These are phyloP conservation scores for Microbotryum intermedium DNA, from an alignment of 1,284 basidiomycete species.

Conservation along the genomic window DNA sequence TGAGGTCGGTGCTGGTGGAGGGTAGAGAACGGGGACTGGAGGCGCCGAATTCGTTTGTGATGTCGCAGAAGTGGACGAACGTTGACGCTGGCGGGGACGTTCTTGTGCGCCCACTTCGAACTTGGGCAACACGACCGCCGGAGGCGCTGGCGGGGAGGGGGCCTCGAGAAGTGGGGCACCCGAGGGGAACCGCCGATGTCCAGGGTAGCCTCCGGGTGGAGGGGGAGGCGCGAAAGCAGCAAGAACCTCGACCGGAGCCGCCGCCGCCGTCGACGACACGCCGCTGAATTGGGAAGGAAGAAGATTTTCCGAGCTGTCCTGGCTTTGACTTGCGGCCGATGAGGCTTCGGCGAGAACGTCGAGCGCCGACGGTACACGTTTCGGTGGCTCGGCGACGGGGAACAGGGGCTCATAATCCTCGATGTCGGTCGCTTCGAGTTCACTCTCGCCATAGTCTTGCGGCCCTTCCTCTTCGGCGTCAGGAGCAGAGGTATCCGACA, in stretches of 20 bases:
- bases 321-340: background rate
- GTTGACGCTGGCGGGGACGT: too few species aligned
- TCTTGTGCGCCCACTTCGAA: too few species aligned
- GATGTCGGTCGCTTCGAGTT: background rate
- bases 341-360: slow-evolving; percentile 30
- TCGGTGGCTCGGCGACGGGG: slow-evolving; percentile 4
- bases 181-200: background rate
- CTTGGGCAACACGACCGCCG: too few species aligned
- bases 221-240: background rate
- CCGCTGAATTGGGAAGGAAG: background rate
- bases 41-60: too few species aligned
- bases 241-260: background rate
- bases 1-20: too few species aligned
- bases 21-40: too few species aligned
- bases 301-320: background rate
- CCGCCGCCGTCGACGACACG: background rate
- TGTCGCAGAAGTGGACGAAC: too few species aligned
- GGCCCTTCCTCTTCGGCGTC: background rate
- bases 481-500: background rate
- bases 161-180: background rate
- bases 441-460: background rate
- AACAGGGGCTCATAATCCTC: background rate
- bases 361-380: slow-evolving; percentile 15
- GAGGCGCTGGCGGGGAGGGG: background rate
- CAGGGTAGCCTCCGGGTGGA: background rate